Conservation (phyloP, 768 basidiomycete genomes). For the Coprinellus micaceus region DNA sequence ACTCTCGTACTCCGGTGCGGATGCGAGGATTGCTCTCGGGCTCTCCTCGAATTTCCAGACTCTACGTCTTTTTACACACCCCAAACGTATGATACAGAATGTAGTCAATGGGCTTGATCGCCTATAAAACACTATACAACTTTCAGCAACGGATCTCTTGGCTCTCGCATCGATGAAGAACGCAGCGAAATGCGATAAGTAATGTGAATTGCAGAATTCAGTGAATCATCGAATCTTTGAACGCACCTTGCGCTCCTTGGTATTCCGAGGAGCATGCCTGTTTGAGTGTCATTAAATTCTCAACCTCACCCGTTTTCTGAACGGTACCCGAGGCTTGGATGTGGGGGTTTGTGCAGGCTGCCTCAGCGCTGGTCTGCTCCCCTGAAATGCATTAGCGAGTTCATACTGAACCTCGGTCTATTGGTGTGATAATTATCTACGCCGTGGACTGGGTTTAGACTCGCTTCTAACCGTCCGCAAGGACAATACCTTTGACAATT, state of each 20-base stretch:
- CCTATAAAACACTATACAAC: constrained; percentile 33
- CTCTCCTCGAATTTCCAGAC: constrained; percentile 17
- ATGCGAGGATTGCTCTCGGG: not conserved
- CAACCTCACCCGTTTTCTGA: constrained; percentile 34
- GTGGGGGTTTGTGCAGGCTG: constrained; percentile 36
- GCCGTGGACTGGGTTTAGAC: constrained; percentile 22
- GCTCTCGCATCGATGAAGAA: constrained; percentile 75
- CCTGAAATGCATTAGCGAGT: constrained; percentile 47
- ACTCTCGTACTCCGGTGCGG: constrained; percentile 5
- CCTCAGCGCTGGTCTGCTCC: constrained; percentile 26
- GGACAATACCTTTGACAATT: constrained; percentile 35
- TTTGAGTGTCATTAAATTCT: constrained; percentile 69
- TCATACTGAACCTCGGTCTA: constrained; percentile 19
- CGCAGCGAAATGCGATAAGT: constrained; percentile 77
- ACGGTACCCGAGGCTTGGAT: constrained; percentile 34
- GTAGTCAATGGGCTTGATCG: constrained; percentile 22
- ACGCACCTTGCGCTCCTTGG: constrained; percentile 75
- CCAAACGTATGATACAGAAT: constrained; percentile 22
- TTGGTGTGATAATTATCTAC: constrained; percentile 55
- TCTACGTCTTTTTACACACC: constrained; percentile 27
- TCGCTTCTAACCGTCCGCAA: constrained; percentile 25
- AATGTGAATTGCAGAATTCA: constrained; percentile 82
- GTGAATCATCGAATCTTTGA: constrained; percentile 84
- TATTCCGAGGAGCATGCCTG: constrained; percentile 72
- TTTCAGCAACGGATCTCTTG: constrained; percentile 49